Conservation (phyloP, 768 basidiomycete genomes). For the Amylocystis lapponica region DNA sequence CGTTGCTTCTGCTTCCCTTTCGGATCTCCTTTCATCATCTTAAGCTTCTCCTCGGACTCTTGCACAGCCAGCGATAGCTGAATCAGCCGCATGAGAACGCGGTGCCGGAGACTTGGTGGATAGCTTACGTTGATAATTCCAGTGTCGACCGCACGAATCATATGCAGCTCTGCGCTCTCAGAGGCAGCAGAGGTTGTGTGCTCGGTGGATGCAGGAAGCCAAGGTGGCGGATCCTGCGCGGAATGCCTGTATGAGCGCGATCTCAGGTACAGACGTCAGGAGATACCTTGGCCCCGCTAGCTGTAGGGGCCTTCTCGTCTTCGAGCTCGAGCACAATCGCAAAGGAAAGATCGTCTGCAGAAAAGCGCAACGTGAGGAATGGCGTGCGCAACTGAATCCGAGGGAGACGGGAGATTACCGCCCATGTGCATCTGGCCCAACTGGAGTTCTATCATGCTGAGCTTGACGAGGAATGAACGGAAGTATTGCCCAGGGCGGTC, state of each 20-base stretch:
- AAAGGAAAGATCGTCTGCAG: conserved; percentile 62
- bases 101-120: neutral
- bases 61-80: conserved; percentile 76
- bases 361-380: neutral
- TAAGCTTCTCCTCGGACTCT: conserved; percentile 69
- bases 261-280: neutral
- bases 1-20: too few species aligned
- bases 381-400: neutral
- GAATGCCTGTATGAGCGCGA: neutral
- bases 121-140: conserved; percentile 69
- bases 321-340: conserved; percentile 77
- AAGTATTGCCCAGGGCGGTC: conserved; percentile 67
- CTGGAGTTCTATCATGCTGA: conserved; percentile 71
- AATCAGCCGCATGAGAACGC: neutral
- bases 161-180: conserved; percentile 65
- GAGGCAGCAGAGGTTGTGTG: conserved; percentile 63
- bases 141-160: conserved; percentile 77
- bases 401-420: conserved; percentile 31
- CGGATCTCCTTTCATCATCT: conserved; percentile 9
- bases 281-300: conserved; percentile 39
- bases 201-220: conserved; percentile 68
- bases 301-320: conserved; percentile 55
- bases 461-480: conserved; percentile 76
- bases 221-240: conserved; percentile 61
- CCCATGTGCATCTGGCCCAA: conserved; percentile 53